phyloP scores from a whole-genome alignment of 116 monocot species.

The Papilionanthe hybrid region DNA sequence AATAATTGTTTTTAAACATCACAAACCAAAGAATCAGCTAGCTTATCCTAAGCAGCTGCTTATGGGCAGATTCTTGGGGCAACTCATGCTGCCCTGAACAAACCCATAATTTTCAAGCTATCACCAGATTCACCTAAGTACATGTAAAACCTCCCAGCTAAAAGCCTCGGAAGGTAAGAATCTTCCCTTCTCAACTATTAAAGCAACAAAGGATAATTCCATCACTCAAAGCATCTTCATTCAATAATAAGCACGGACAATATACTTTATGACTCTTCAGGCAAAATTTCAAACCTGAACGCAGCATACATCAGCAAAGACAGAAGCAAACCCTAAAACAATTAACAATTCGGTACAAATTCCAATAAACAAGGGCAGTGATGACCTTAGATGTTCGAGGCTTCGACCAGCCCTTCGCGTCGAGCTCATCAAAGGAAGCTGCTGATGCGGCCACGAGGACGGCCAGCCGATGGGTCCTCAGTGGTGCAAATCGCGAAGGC shows the following conservation, averaged over 20 bases:
- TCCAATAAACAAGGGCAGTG: background rate
- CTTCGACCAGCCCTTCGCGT: constrained; percentile 22
- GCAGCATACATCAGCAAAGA: background rate
- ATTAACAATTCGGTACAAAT: background rate
- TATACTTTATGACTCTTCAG: background rate
- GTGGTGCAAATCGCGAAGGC: background rate
- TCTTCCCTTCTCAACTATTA: too few species aligned
- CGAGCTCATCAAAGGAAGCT: constrained; percentile 53
- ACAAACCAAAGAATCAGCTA: too few species aligned
- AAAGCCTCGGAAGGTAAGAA: background rate
- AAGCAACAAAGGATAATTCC: too few species aligned
- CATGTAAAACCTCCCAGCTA: background rate
- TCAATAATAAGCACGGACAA: background rate
- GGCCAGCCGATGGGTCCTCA: background rate
- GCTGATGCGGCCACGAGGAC: constrained; percentile 22
- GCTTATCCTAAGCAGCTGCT: too few species aligned
- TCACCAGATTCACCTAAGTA: background rate
- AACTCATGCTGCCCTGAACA: too few species aligned
- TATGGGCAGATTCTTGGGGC: too few species aligned
- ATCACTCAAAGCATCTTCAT: background rate
- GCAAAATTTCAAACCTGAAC: background rate
- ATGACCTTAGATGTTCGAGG: constrained; percentile 33
- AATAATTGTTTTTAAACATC: too few species aligned
- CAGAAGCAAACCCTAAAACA: background rate
- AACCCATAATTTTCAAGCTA: background rate